Conservation (phyloP, 345 rosid genomes). For the Eucalyptus erythrocorys region DNA sequence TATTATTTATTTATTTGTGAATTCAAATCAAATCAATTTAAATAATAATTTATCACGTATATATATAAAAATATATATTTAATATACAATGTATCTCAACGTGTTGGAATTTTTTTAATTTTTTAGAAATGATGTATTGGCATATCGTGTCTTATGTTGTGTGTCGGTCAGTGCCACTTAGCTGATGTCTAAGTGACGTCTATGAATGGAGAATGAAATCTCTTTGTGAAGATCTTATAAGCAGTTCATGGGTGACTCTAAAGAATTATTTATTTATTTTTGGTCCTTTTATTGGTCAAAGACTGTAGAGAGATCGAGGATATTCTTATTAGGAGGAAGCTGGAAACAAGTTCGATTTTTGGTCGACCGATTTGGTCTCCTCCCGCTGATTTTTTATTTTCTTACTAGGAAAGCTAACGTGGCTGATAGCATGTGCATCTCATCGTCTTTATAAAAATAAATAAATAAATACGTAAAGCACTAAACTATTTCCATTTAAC, state of each 20-base stretch:
- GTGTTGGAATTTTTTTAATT: accelerated
- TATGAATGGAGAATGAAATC: background rate
- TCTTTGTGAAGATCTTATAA: background rate
- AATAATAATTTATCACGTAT: too few species aligned
- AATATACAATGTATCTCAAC: accelerated
- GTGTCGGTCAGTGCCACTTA: too few species aligned
- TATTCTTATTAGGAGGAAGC: background rate
- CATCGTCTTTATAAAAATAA: background rate
- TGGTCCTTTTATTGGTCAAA: too few species aligned
- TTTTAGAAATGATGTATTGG: accelerated
- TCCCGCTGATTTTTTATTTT: background rate
- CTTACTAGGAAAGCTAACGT: background rate
- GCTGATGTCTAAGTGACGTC: too few species aligned
- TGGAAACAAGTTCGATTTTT: background rate
- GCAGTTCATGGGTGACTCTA: background rate
- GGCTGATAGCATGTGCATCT: background rate
- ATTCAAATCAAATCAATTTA: too few species aligned
- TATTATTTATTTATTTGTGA: too few species aligned
- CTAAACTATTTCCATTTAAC: background rate
- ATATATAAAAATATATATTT: too few species aligned
- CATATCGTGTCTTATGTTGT: accelerated
- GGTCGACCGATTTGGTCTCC: background rate
- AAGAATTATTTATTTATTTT: background rate
- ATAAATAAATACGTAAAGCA: background rate
- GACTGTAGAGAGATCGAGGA: background rate